Percentiles rank a stretch among this genome's conserved stretches.
phyloP scores from a whole-genome alignment of 768 basidiomycete species.

The Thelephora ganbajun region DNA sequence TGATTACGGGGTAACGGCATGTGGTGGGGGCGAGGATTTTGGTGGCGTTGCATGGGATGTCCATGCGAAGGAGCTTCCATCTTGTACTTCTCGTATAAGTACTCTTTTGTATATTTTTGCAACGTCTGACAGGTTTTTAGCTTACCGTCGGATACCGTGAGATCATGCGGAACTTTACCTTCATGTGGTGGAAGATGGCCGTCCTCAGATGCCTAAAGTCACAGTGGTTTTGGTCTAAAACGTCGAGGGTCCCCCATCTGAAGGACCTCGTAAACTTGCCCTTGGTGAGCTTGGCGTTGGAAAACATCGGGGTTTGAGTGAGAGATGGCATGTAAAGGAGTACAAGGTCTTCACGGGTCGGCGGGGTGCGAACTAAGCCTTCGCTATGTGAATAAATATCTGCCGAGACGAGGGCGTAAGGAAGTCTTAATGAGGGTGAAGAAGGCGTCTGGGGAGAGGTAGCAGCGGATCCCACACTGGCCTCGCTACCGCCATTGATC shows the following conservation, averaged over 20 bases:
- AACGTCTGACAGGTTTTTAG: constrained; percentile 40
- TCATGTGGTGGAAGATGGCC: constrained; percentile 81
- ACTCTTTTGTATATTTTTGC: constrained; percentile 74
- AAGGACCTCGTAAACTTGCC: constrained; percentile 62
- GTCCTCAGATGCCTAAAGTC: constrained; percentile 69
- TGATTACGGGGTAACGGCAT: not conserved
- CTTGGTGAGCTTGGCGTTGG: constrained; percentile 28
- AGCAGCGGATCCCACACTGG: constrained; percentile 31
- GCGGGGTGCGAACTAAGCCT: constrained; percentile 44
- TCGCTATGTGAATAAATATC: constrained; percentile 79
- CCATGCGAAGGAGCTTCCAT: constrained; percentile 19
- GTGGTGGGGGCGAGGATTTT: not conserved
- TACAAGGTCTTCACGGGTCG: constrained; percentile 57
- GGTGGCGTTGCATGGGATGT: no score
- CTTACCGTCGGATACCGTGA: constrained; percentile 7
- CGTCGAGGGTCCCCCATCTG: constrained; percentile 77
- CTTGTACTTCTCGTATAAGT: constrained; percentile 69
- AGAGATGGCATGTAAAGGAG: constrained; percentile 53
- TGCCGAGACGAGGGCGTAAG: constrained; percentile 77
- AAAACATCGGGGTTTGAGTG: not conserved
- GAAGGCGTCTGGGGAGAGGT: constrained; percentile 39
- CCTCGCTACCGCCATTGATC: constrained; percentile 37
- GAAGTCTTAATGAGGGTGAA: constrained; percentile 47
- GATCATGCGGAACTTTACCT: constrained; percentile 37
- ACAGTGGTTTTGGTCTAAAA: constrained; percentile 63